These are phyloP conservation scores for Fusarium protoensiforme DNA, from an alignment of 2,329 filamentous ascomycete genomes.

Conservation along the genomic window DNA sequence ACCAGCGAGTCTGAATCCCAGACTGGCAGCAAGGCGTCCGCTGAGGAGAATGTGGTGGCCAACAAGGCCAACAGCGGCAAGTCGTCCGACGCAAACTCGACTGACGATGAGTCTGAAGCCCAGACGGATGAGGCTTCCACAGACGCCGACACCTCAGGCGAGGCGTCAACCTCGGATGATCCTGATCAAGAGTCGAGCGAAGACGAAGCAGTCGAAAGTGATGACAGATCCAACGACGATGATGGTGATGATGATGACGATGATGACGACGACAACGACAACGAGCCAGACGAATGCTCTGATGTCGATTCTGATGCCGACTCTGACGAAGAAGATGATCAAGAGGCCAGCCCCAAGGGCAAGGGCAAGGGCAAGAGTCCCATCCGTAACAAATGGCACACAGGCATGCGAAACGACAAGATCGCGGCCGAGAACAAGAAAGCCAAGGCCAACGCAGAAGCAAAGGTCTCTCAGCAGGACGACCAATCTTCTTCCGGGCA, in stretches of 20 bases:
- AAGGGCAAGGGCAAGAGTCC: conserved; percentile 8
- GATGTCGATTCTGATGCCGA: not conserved
- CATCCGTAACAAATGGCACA: conserved; percentile 28
- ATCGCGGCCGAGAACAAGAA: conserved; percentile 34
- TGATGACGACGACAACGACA: not conserved
- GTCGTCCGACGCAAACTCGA: not conserved
- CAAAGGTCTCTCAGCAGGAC: conserved; percentile 9
- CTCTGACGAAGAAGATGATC: not conserved
- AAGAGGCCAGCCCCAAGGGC: conserved; percentile 1
- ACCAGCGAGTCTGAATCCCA: not conserved
- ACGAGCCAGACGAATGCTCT: not conserved
- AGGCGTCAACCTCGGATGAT: not conserved
- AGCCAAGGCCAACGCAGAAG: conserved; percentile 26
- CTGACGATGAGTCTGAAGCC: conserved; percentile 13
- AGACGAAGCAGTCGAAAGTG: too few relatives aligned
- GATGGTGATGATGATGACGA: too few relatives aligned
- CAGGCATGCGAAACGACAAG: conserved; percentile 32
- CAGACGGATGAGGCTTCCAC: conserved; percentile 5
- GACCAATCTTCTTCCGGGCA: conserved; percentile 40
- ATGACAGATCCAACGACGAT: too few relatives aligned
- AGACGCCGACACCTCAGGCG: not conserved
- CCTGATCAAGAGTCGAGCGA: too few relatives aligned
- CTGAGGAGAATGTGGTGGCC: conserved; percentile 15
- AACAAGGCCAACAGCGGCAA: not conserved
- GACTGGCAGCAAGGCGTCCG: not conserved